Evolutionary conservation across 345 rosid genomes (phyloP), one percentile per base, ranked within the genome.

Genomic region (Pistacia integerrima): DNA sequence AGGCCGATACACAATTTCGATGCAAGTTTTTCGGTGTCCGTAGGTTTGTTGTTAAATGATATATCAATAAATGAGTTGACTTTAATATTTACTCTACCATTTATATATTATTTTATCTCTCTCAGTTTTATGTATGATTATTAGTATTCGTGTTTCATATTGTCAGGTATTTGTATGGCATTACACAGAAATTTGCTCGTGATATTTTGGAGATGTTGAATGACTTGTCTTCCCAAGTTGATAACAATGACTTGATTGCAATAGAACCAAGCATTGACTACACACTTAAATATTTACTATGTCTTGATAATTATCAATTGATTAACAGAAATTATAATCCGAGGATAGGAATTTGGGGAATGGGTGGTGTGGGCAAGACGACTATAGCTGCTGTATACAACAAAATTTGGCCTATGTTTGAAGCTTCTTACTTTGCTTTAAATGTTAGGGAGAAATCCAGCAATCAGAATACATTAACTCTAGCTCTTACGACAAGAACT

Each of bases 381-480:
- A 83, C 90, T 20, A 72, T 87, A 7, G 87, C 92, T 20, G 82
- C 77, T 36, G 60, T 86, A 6, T 83, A 70, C 67, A 81, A 82
- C 64, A 8, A 59, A 28, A 2, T 30, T 30, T 1, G 33, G 33
- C 3, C 3, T 30, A 30, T 1, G 33, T 30, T 30, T 30, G 3
- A 30, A 30, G 33, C 33, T 30, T 30, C 33, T 30, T 30, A 30
- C 3, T 30, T 30, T 30, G 33, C 33, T 66, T 80, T 28, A 48
- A 83, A 85, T 64, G 90, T 89, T 61, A 84, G 82, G 78, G 85
- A 6, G 38, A 10, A 46, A 46, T 46, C 51, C 2, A 10, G 11
- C 9, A 46, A 46, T 5, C 7, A 75, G 7, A 51, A 36, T 73
- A 69, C 78, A 17, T 57, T 58, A 0, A 64, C 5, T 30, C 25